phyloP scores from a whole-genome alignment of 371 early-diverging fungal genomes.

The Apophysomyces ossiformis region DNA sequence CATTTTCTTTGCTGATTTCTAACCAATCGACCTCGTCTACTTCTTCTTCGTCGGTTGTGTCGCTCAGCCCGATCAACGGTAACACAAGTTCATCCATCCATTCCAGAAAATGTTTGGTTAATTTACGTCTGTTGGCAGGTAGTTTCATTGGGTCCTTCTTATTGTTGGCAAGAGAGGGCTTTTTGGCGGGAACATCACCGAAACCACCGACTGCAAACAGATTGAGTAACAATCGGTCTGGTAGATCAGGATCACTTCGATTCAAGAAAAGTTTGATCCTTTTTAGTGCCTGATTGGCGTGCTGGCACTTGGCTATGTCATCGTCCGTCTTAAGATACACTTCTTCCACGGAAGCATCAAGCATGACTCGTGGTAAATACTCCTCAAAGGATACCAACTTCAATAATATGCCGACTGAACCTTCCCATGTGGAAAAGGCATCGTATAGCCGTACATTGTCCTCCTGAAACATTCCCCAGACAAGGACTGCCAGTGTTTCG shows the following conservation, averaged over 20 bases:
- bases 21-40: conserved; percentile 29
- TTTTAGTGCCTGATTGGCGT: conserved; percentile 31
- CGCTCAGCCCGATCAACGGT: conserved; percentile 40
- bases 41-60: conserved; percentile 23
- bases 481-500: conserved; percentile 25
- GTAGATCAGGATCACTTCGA: conserved; percentile 30
- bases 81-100: conserved; percentile 55
- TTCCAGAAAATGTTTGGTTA: conserved; percentile 38
- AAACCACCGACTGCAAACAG: conserved; percentile 32
- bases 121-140: conserved; percentile 43
- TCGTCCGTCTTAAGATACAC: conserved; percentile 28
- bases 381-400: conserved; percentile 47
- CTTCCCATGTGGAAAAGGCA: conserved; percentile 40
- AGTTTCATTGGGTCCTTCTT: conserved; percentile 34
- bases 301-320: conserved; percentile 20
- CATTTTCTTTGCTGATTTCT: conserved; percentile 16
- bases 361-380: conserved; percentile 36
- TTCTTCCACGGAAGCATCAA: conserved; percentile 41
- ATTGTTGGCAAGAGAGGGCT: conserved; percentile 3
- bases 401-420: conserved; percentile 35
- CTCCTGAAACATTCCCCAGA: conserved; percentile 34
- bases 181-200: conserved; percentile 10
- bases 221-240: conserved; percentile 29
- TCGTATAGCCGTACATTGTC: conserved; percentile 32
- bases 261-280: conserved; percentile 35